Conservation (phyloP, 306 rosid species). For the Castanea mollissima region DNA sequence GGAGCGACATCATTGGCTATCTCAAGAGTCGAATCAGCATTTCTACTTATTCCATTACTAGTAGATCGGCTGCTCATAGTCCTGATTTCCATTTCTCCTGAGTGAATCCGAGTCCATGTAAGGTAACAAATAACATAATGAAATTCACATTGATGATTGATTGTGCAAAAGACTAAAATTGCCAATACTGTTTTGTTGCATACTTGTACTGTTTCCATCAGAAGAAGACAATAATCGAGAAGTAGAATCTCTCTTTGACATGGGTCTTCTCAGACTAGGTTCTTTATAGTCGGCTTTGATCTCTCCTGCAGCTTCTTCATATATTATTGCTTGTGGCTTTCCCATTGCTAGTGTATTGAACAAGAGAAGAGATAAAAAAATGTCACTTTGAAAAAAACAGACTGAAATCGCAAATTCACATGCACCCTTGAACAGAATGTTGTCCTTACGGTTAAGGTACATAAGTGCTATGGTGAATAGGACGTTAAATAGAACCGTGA, state of each 20-base stretch:
- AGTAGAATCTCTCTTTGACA: constrained; percentile 37
- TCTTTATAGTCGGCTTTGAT: constrained; percentile 50
- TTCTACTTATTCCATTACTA: constrained; percentile 28
- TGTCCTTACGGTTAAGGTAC: constrained; percentile 73
- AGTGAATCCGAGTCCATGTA: constrained; percentile 16
- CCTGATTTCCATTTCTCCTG: constrained; percentile 78
- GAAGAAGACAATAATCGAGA: constrained; percentile 51
- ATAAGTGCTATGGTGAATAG: constrained; percentile 77
- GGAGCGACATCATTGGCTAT: constrained; percentile 57
- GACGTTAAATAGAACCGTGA: constrained; percentile 62
- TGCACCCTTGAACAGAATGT: constrained; percentile 14
- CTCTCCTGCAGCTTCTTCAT: constrained; percentile 72
- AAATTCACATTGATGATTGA: neutral
- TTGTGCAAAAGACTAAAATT: neutral
- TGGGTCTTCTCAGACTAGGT: constrained; percentile 66
- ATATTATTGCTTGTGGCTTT: constrained; percentile 72
- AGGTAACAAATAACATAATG: constrained; percentile 14
- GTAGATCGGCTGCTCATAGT: constrained; percentile 65
- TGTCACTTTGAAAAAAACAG: constrained; percentile 6
- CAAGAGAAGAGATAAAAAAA: constrained; percentile 9
- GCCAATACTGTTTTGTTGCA: constrained; percentile 7
- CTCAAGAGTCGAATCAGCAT: constrained; percentile 43
- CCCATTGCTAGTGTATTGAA: constrained; percentile 55
- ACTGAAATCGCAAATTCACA: neutral
- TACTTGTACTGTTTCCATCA: constrained; percentile 77